Evolutionary conservation across 2,329 filamentous ascomycete genomes (phyloP).

Genomic region (Kalmusia sp.): DNA sequence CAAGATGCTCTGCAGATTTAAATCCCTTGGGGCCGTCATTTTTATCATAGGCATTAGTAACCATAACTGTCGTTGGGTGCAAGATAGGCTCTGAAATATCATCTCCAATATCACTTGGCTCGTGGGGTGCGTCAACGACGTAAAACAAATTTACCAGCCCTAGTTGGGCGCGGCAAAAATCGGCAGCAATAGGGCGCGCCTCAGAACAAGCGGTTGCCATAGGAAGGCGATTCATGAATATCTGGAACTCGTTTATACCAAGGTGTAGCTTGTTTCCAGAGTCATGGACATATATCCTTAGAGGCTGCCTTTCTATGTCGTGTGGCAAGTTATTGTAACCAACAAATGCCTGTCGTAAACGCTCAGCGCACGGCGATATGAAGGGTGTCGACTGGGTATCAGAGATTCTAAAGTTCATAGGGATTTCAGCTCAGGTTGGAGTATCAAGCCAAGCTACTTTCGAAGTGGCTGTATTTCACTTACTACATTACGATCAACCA

Average conservation of each 20-base stretch:
- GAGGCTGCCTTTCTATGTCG: background rate
- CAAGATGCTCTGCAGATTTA: slow-evolving; percentile 1
- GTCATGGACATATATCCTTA: background rate
- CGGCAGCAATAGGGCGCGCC: background rate
- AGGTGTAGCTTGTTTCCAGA: background rate
- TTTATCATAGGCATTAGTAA: background rate
- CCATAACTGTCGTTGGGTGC: background rate
- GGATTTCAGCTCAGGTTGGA: background rate
- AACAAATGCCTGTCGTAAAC: background rate
- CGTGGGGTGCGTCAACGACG: too few relatives aligned
- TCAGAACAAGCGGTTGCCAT: slow-evolving; percentile 1
- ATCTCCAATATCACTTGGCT: background rate
- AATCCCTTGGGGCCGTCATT: background rate
- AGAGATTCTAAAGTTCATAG: background rate
- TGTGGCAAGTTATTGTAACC: background rate
- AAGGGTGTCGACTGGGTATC: background rate
- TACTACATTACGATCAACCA: too few relatives aligned
- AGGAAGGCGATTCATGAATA: background rate
- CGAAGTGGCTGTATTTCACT: background rate
- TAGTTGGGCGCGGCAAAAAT: background rate
- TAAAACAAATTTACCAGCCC: background rate
- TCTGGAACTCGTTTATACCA: background rate
- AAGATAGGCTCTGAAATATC: background rate
- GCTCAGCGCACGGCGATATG: background rate
- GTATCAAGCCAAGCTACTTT: background rate